Evolutionary conservation across 345 rosid species (phyloP), one percentile per base, ranked within the genome.

Genomic region (Camelina sativa): DNA sequence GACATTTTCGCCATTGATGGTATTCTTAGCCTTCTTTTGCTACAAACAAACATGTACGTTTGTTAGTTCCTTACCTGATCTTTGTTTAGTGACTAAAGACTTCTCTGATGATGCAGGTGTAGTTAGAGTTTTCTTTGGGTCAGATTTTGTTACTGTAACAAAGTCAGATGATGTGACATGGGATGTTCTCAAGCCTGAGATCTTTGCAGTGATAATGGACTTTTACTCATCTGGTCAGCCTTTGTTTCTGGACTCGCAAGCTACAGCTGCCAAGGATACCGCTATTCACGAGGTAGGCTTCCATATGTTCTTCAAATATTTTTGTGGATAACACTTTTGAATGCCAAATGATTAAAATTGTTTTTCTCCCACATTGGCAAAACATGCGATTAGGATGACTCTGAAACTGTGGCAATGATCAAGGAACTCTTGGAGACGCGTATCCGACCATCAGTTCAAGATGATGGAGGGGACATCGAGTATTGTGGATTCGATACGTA

Each of bases 401-500:
- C 99, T 8, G 99, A 95, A 79, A 90, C 84, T 63, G 94, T 95
- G 77, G 97, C 96, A 51, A 95, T 95, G 99, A 95, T 95, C 76
- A 90, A 95, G 85, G 99, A 95, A 73, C 84, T 95, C 65, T 76
- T 95, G 74, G 99, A 95, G 83, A 92, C 99, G 50, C 97, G 98
- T 25, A 92, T 95, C 61, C 85, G 99, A 54, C 98, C 99, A 40
- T 92, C 98, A 7, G 99, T 95, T 71, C 99, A 95, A 83, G 98
- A 95, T 76, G 98, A 95, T 81, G 99, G 99, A 67, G 97, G 99
- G 52, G 99, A 95, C 77, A 95, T 92, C 0, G 97, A 88, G 73
- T 95, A 89, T 80, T 78, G 88, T 40, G 96, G 96, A 59, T 92
- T 92, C 78, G 92, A 95, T 71, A 81, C 58, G 96, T 95, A 85